These are phyloP conservation scores for Saccharomycopsis hybrid DNA, from an alignment of 1,139 yeast species.

Conservation along the genomic window DNA sequence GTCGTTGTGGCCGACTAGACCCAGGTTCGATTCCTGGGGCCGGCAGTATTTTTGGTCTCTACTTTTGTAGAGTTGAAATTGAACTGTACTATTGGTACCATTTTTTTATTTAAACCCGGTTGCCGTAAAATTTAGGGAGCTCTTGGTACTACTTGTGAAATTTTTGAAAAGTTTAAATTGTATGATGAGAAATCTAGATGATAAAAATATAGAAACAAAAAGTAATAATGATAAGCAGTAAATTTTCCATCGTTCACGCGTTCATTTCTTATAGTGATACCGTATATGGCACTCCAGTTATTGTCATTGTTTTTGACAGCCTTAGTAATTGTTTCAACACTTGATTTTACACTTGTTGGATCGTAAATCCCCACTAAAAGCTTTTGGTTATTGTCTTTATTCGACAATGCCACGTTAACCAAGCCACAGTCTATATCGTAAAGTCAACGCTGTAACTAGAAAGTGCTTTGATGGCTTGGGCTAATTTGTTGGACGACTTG, in stretches of 20 bases:
- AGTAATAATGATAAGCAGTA: no score
- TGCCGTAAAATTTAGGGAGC: no score
- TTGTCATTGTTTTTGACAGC: conserved; percentile 39
- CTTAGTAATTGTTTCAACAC: conserved; percentile 42
- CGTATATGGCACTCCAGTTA: conserved; percentile 64
- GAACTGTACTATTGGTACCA: no score
- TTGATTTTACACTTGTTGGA: conserved; percentile 46
- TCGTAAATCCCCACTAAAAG: conserved; percentile 66
- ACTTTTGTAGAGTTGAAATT: no score
- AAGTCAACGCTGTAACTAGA: conserved; percentile 53
- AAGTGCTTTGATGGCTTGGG: conserved; percentile 52
- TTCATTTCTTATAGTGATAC: conserved; percentile 78
- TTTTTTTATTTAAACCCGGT: no score
- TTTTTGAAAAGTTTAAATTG: no score
- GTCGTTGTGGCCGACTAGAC: no score
- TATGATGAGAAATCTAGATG: no score
- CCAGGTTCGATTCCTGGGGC: no score
- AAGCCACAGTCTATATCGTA: conserved; percentile 82
- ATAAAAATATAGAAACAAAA: no score
- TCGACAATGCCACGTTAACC: conserved; percentile 60
- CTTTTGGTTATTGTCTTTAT: conserved; percentile 54
- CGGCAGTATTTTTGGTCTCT: no score
- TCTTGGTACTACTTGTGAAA: no score
- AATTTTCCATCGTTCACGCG: conserved; percentile 65
- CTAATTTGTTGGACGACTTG: conserved; percentile 54